phyloP scores from a whole-genome alignment of 177 flowering plant species.

The Vitis hybrid region DNA sequence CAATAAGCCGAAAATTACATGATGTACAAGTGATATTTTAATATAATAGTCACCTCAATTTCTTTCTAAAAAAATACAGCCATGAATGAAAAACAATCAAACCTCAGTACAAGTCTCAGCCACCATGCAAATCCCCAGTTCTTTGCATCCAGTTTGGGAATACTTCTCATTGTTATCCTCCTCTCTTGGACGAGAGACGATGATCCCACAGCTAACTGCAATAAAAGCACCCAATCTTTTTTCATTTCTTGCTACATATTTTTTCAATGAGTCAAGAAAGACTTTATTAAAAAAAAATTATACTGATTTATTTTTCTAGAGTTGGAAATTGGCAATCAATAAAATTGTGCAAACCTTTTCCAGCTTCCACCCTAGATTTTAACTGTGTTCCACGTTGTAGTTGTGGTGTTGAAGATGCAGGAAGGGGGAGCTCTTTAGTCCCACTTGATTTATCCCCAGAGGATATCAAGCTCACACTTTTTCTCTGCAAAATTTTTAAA shows the following conservation, averaged over 20 bases:
- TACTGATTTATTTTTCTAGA: neutral
- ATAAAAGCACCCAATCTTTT: constrained; percentile 14
- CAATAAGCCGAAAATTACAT: neutral
- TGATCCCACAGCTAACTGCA: constrained; percentile 17
- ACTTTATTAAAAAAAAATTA: neutral
- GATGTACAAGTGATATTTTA: neutral
- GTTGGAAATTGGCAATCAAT: neutral
- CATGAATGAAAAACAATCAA: constrained; percentile 2
- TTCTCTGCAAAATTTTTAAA: constrained; percentile 14
- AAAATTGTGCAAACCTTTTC: constrained; percentile 12
- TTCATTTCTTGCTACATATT: constrained; percentile 11
- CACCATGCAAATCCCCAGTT: constrained; percentile 4
- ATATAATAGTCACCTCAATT: neutral
- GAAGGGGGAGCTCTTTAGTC: constrained; percentile 7
- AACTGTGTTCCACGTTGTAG: constrained; percentile 7
- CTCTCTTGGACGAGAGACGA: constrained; percentile 10
- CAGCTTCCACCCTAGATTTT: constrained; percentile 8
- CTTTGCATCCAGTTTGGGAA: constrained; percentile 8
- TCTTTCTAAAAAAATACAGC: neutral
- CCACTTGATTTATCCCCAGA: constrained; percentile 13
- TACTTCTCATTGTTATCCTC: constrained; percentile 7
- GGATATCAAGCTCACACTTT: constrained; percentile 8
- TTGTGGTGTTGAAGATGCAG: constrained; percentile 6
- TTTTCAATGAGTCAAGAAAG: constrained; percentile 3
- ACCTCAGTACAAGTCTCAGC: constrained; percentile 22